Evolutionary conservation across 768 basidiomycete genomes (phyloP).

Genomic region (Suillus subalutaceus): DNA sequence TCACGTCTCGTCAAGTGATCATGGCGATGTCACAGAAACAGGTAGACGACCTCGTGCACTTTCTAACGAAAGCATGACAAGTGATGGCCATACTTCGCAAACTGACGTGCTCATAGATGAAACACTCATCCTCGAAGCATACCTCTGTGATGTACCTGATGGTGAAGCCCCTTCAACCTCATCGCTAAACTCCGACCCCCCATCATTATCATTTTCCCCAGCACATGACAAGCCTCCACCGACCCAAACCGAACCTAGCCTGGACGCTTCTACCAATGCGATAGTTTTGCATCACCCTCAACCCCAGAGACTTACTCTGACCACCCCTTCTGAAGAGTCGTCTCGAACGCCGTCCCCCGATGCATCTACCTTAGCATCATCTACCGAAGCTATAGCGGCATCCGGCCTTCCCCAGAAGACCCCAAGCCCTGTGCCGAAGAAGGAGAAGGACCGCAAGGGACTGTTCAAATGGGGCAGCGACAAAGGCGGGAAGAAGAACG

Average conservation of each 20-base stretch:
- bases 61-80: slow-evolving; percentile 41
- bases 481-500: slow-evolving; percentile 63
- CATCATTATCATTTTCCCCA: slow-evolving; percentile 27
- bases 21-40: slow-evolving; percentile 50
- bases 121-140: slow-evolving; percentile 82
- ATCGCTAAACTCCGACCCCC: slow-evolving; percentile 22
- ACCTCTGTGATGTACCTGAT: slow-evolving; percentile 63
- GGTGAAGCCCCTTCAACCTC: slow-evolving; percentile 26
- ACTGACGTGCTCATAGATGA: slow-evolving; percentile 86
- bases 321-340: slow-evolving; percentile 34
- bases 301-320: slow-evolving; percentile 53
- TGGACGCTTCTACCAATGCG: slow-evolving; percentile 38
- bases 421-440: slow-evolving; percentile 43
- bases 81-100: slow-evolving; percentile 45
- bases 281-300: slow-evolving; percentile 65
- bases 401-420: slow-evolving; percentile 26
- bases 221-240: slow-evolving; percentile 20
- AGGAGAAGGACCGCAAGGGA: slow-evolving; percentile 77
- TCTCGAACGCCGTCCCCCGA: slow-evolving; percentile 67
- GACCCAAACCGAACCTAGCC: slow-evolving; percentile 27
- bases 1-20: slow-evolving; percentile 51
- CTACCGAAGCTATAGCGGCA: slow-evolving; percentile 31
- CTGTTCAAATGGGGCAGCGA: slow-evolving; percentile 70
- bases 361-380: slow-evolving; percentile 26
- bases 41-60: slow-evolving; percentile 38